Conservation (phyloP, 2,329 filamentous ascomycete genomes). For the Corniculantispora saksenae region DNA sequence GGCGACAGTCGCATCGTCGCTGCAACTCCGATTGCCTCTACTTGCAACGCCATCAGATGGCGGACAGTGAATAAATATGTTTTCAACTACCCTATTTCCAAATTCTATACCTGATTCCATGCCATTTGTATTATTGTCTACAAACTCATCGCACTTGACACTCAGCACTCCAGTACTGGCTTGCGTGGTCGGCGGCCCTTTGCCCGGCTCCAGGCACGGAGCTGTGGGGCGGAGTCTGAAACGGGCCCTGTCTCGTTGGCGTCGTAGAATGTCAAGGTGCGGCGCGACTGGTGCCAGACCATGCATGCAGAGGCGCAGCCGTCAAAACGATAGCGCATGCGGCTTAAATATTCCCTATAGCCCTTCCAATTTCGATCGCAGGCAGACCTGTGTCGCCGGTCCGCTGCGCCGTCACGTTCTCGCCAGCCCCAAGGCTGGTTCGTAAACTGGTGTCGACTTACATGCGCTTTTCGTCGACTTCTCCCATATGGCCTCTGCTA, state of each 20-base stretch:
- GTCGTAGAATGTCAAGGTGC: conserved; percentile 33
- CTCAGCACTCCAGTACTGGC: no score
- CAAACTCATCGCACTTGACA: no score
- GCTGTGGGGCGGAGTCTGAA: conserved; percentile 28
- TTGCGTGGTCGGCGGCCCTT: background rate
- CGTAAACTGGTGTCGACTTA: no score
- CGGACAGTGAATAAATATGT: background rate
- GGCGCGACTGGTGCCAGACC: conserved; percentile 26
- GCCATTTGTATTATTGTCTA: no score
- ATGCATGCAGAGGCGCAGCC: background rate
- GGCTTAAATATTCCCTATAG: background rate
- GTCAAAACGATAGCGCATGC: background rate
- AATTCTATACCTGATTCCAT: no score
- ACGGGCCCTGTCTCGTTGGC: conserved; percentile 34
- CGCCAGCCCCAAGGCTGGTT: no score
- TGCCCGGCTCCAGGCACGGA: conserved; percentile 6
- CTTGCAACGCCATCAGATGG: background rate
- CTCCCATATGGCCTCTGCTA: no score
- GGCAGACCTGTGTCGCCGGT: background rate
- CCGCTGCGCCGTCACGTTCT: background rate
- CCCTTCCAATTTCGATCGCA: no score
- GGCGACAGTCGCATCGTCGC: background rate
- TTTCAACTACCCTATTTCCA: no score
- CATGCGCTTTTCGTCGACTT: no score
- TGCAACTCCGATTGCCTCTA: background rate